Conservation (phyloP, 179 eudicot species). For the Spinacia oleracea region DNA sequence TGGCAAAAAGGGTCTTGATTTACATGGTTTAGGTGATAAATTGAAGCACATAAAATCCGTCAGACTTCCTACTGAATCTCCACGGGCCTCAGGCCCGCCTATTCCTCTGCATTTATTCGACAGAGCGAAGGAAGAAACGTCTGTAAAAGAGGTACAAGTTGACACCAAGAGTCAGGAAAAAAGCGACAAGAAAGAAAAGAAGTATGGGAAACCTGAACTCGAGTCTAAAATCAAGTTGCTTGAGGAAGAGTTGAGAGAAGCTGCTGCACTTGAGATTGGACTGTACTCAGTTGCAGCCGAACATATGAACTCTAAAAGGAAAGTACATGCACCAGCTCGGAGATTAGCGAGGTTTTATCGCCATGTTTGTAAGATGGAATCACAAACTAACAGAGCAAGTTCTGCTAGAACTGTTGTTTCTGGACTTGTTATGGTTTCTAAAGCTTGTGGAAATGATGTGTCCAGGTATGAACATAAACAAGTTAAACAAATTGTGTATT, state of each 20-base stretch:
- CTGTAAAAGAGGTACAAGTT: slow-evolving; percentile 32
- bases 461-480: slow-evolving; percentile 49
- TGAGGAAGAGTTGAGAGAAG: slow-evolving; percentile 81
- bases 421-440: slow-evolving; percentile 77
- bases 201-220: slow-evolving; percentile 39
- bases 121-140: slow-evolving; percentile 31
- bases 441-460: slow-evolving; percentile 89
- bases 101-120: slow-evolving; percentile 31
- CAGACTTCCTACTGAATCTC: slow-evolving; percentile 41
- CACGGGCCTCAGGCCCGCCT: slow-evolving; percentile 27
- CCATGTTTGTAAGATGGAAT: slow-evolving; percentile 55
- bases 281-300: slow-evolving; percentile 74
- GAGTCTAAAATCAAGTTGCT: slow-evolving; percentile 64
- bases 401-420: slow-evolving; percentile 70
- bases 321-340: slow-evolving; percentile 86
- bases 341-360: slow-evolving; percentile 75
- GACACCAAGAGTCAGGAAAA: slow-evolving; percentile 40
- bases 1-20: slow-evolving; percentile 47
- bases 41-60: slow-evolving; percentile 68
- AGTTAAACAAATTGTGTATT: not conserved
- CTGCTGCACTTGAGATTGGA: slow-evolving; percentile 72
- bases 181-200: slow-evolving; percentile 43
- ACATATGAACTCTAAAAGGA: slow-evolving; percentile 77
- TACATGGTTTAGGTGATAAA: slow-evolving; percentile 45
- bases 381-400: slow-evolving; percentile 57